Percentiles rank a stretch among this genome's conserved stretches.
These are phyloP conservation scores for Saccharum hybrid DNA, from an alignment of 202 grass and related monocot genomes.

Conservation along the genomic window DNA sequence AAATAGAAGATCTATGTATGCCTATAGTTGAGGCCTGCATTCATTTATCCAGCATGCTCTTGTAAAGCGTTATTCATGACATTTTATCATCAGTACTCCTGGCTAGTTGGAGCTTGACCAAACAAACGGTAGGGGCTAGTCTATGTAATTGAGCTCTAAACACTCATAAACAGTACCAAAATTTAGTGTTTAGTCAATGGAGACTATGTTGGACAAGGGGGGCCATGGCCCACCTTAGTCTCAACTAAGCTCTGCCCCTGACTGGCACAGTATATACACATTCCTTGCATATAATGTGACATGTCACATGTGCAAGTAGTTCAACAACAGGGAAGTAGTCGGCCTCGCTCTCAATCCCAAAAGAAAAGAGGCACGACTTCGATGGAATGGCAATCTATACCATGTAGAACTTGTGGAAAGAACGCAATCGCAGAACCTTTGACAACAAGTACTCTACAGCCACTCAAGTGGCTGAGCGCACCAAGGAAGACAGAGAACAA, in stretches of 20 bases:
- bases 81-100: constrained; percentile 9
- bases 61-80: not conserved
- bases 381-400: too few species aligned
- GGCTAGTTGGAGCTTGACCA: not conserved
- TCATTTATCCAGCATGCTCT: constrained; percentile 4
- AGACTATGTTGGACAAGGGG: not conserved
- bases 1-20: not conserved
- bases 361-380: too few species aligned
- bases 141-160: not conserved
- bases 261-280: not conserved
- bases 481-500: too few species aligned
- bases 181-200: not conserved
- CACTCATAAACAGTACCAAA: not conserved
- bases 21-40: not conserved
- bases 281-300: not conserved
- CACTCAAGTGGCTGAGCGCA: too few species aligned
- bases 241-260: not conserved
- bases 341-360: too few species aligned
- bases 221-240: not conserved
- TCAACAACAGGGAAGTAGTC: not conserved
- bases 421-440: too few species aligned
- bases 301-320: not conserved
- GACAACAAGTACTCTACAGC: too few species aligned
- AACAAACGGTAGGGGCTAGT: not conserved
- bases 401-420: too few species aligned